Percentiles rank a stretch among this genome's conserved stretches.
Evolutionary conservation across 108 stramenopile species (phyloP).

Genomic region (Chaetoceros tenuissimus): DNA sequence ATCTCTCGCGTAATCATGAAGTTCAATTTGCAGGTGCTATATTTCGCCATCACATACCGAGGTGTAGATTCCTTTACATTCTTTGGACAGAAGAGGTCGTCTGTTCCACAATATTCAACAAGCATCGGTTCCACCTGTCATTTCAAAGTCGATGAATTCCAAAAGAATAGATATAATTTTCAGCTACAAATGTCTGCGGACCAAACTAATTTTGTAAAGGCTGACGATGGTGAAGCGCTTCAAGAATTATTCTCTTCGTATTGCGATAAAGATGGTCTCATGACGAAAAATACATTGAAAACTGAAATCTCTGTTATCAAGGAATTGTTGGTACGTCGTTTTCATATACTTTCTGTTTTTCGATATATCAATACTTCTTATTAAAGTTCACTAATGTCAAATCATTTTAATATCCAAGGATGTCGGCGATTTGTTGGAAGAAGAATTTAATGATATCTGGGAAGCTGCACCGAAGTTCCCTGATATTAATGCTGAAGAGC

Average conservation of each 20-base stretch:
- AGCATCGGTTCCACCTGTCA: no score
- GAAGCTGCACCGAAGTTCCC: constrained; percentile 45
- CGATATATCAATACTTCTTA: background rate
- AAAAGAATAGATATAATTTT: no score
- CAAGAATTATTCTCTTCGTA: constrained; percentile 39
- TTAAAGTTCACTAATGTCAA: background rate
- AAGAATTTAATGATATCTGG: constrained; percentile 65
- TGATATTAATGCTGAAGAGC: constrained; percentile 7
- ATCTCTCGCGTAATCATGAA: no score
- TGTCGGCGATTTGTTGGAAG: constrained; percentile 48
- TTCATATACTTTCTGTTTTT: background rate
- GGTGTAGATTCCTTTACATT: no score
- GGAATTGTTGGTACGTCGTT: constrained; percentile 49
- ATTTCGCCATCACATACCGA: no score
- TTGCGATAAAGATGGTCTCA: constrained; percentile 41
- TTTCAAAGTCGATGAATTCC: no score
- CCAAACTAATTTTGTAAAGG: constrained; percentile 1
- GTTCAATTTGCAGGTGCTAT: no score
- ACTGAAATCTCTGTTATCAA: constrained; percentile 33
- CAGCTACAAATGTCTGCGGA: no score
- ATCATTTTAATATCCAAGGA: constrained; percentile 8
- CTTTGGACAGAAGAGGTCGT: no score
- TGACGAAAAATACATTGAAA: constrained; percentile 32
- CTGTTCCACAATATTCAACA: no score
- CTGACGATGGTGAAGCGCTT: constrained; percentile 18